Percentiles rank a stretch among this genome's conserved stretches.
Conservation (phyloP, 176 grass and related monocot genomes). For the Rhynchospora tenuis region DNA sequence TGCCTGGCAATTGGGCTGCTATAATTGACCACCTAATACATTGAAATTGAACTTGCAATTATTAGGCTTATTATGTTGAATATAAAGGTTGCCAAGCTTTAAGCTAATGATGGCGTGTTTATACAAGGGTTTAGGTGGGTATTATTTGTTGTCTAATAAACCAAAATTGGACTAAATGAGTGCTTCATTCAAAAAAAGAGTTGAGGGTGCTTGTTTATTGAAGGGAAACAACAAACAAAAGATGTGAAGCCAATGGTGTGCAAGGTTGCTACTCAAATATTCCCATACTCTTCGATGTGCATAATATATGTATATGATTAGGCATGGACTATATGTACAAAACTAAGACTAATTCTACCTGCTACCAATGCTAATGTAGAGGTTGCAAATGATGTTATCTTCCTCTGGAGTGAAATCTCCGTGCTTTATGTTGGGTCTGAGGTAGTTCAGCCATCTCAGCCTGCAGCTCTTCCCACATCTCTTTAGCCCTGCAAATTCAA, state of each 20-base stretch:
- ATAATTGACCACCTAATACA: slow-evolving; percentile 90
- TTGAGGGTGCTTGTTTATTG: not conserved
- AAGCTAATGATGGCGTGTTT: not conserved
- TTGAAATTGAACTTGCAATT: slow-evolving; percentile 10
- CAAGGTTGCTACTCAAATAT: not conserved
- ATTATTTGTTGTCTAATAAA: not conserved
- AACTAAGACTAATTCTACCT: slow-evolving; percentile 38
- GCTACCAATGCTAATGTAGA: slow-evolving; percentile 99
- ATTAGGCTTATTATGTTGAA: not conserved
- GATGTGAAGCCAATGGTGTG: not conserved
- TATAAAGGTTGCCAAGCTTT: not conserved
- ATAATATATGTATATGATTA: not conserved
- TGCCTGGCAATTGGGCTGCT: slow-evolving; percentile 83
- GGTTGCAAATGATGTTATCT: slow-evolving; percentile 81
- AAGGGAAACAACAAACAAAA: not conserved
- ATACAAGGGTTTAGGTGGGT: not conserved
- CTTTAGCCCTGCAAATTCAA: slow-evolving; percentile 48
- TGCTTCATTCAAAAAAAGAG: not conserved
- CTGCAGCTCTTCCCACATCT: slow-evolving; percentile 83
- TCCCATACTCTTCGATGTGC: not conserved
- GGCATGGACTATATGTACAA: not conserved
- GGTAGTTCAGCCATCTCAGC: slow-evolving; percentile 74
- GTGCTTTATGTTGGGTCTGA: slow-evolving; percentile 90
- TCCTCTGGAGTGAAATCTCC: slow-evolving; percentile 87
- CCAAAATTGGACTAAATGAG: not conserved